Conservation (phyloP, 345 rosid species). For the Brassica cretica region DNA sequence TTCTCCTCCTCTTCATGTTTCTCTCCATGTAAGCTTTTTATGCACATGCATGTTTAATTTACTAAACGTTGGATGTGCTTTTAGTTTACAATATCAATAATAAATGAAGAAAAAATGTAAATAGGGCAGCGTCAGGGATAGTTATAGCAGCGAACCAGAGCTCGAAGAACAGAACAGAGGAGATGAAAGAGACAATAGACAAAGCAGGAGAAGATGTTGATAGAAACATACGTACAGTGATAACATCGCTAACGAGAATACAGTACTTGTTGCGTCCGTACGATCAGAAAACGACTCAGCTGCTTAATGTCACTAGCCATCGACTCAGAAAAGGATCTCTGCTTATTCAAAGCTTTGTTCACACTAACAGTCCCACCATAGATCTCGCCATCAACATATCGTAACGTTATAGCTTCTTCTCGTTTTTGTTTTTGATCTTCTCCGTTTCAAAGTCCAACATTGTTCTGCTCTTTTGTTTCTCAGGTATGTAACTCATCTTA, state of each 20-base stretch:
- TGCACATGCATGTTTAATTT: not conserved
- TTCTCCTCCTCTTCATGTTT: constrained; percentile 47
- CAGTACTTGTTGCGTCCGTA: constrained; percentile 39
- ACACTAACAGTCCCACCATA: constrained; percentile 41
- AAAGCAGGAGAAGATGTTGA: constrained; percentile 46
- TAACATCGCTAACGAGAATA: not conserved
- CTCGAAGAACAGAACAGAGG: constrained; percentile 43
- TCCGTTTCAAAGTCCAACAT: constrained; percentile 1
- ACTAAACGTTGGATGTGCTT: not conserved
- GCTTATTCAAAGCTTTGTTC: constrained; percentile 45
- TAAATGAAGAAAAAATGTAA: not conserved
- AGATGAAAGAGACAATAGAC: constrained; percentile 46
- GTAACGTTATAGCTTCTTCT: constrained; percentile 29
- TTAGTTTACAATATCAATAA: not conserved
- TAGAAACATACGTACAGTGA: constrained; percentile 9
- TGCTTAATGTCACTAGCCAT: constrained; percentile 46
- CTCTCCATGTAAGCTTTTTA: constrained; percentile 54
- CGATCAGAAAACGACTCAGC: constrained; percentile 39
- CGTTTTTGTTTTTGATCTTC: not conserved
- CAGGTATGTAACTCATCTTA: constrained; percentile 52
- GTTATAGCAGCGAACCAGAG: constrained; percentile 50
- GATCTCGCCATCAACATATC: constrained; percentile 48
- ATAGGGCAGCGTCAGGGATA: constrained; percentile 48
- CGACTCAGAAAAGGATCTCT: constrained; percentile 48
- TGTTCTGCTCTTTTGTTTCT: not conserved